Conservation (phyloP, 2,329 filamentous ascomycete genomes). For the Calonectria pseudoreteaudii region DNA sequence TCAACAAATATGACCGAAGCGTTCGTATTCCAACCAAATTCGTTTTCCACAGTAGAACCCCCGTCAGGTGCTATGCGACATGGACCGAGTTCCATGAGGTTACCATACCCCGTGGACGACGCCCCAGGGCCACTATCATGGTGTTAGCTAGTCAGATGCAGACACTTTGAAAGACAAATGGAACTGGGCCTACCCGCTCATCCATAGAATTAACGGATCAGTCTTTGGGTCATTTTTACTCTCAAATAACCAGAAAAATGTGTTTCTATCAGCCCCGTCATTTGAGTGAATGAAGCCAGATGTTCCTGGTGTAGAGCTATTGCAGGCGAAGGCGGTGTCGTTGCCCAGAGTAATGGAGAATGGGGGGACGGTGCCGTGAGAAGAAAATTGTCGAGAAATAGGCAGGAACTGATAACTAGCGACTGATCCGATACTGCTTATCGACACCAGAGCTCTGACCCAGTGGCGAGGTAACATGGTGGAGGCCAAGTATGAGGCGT, state of each 20-base stretch:
- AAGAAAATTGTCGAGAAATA: background rate
- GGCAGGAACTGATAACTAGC: background rate
- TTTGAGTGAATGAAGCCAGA: background rate
- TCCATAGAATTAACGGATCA: background rate
- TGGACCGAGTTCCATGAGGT: constrained; percentile 19
- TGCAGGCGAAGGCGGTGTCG: background rate
- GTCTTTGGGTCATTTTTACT: background rate
- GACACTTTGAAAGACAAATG: too few relatives aligned
- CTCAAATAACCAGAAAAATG: background rate
- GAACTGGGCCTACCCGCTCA: background rate
- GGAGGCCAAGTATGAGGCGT: too few relatives aligned
- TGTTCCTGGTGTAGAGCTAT: background rate
- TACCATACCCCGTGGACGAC: constrained; percentile 8
- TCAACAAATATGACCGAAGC: constrained; percentile 20
- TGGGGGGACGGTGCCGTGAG: background rate
- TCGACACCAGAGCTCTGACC: background rate
- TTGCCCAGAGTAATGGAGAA: background rate
- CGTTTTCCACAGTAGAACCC: constrained; percentile 15
- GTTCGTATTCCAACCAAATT: constrained; percentile 18
- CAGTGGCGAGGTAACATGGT: background rate
- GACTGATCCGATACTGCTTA: background rate
- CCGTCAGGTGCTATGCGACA: constrained; percentile 18
- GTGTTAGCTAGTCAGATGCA: too few relatives aligned
- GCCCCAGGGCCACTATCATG: constrained; percentile 6
- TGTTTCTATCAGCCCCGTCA: background rate